Evolutionary conservation across 176 grass and related monocot genomes (phyloP).

Genomic region (Zoysia pacifica): DNA sequence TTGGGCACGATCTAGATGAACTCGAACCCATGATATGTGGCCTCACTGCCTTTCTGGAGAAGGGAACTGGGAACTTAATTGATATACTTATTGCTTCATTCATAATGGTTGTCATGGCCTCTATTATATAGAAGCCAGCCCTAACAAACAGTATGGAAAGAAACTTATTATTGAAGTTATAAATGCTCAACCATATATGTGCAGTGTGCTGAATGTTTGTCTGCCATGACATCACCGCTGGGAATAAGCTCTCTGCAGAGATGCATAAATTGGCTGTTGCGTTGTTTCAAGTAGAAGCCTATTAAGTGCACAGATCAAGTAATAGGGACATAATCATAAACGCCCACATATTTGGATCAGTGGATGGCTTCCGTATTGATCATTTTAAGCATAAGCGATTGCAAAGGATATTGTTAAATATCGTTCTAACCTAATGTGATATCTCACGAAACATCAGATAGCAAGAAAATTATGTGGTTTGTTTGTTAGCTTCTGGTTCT

Average conservation of each 20-base stretch:
- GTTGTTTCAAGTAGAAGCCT: not conserved
- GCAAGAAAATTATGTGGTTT: constrained; percentile 5
- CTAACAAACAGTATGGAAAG: too few relatives aligned
- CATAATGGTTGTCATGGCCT: too few relatives aligned
- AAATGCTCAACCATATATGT: not conserved
- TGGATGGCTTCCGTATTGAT: constrained; percentile 5
- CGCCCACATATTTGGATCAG: not conserved
- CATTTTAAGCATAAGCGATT: not conserved
- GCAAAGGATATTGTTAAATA: not conserved
- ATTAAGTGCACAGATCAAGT: not conserved
- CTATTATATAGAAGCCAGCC: too few relatives aligned
- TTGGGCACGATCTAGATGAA: not conserved
- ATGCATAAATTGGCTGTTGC: not conserved
- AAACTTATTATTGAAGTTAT: not conserved
- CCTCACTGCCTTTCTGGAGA: too few relatives aligned
- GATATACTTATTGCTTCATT: too few relatives aligned
- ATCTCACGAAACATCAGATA: not conserved
- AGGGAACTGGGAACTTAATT: too few relatives aligned
- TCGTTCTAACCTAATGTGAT: not conserved
- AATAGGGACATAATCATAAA: not conserved
- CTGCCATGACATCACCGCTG: not conserved
- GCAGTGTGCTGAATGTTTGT: not conserved
- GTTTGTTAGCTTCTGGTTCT: constrained; percentile 18
- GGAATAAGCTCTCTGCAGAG: not conserved
- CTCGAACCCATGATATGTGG: not conserved